Conservation (phyloP, 495 filamentous ascomycete genomes). For the Bacidia rubella region DNA sequence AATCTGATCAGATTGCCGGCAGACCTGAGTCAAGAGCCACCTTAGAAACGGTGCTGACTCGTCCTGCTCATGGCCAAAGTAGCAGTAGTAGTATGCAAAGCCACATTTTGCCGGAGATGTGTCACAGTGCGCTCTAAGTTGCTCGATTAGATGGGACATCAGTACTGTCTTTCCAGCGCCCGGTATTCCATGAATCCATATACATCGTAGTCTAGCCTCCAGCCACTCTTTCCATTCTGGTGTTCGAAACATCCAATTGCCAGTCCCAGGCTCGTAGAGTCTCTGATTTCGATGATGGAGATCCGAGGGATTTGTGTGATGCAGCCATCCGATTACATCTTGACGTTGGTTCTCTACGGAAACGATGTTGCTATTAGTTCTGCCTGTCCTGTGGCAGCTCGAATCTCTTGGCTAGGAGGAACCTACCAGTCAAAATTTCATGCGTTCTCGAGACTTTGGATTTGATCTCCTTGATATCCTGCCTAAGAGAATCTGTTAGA, state of each 20-base stretch:
- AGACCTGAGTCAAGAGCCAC: conserved; percentile 22
- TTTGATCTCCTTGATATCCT: conserved; percentile 13
- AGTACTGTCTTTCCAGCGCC: conserved; percentile 31
- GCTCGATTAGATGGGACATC: conserved; percentile 22
- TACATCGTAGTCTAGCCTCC: conserved; percentile 7
- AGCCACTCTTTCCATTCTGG: conserved; percentile 18
- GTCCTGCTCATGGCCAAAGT: conserved; percentile 24
- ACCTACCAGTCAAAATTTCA: conserved; percentile 6
- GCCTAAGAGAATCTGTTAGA: not conserved
- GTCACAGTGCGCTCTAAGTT: conserved; percentile 13
- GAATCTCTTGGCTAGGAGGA: not conserved
- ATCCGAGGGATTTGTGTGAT: conserved; percentile 9
- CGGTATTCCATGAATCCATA: conserved; percentile 31
- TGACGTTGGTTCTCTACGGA: conserved; percentile 6
- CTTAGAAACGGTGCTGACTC: conserved; percentile 15
- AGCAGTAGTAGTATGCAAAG: conserved; percentile 30
- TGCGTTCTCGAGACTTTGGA: conserved; percentile 4
- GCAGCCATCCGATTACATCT: conserved; percentile 8
- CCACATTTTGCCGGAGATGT: conserved; percentile 1
- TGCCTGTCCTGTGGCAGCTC: not conserved
- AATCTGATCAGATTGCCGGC: conserved; percentile 15
- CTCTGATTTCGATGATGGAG: conserved; percentile 13
- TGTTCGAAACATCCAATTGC: conserved; percentile 17
- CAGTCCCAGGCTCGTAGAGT: conserved; percentile 11
- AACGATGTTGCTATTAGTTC: not conserved